Evolutionary conservation across 1,139 yeast genomes (phyloP), one percentile per base, ranked within the genome.

Genomic region (Sugiyamaella grinbergsii): DNA sequence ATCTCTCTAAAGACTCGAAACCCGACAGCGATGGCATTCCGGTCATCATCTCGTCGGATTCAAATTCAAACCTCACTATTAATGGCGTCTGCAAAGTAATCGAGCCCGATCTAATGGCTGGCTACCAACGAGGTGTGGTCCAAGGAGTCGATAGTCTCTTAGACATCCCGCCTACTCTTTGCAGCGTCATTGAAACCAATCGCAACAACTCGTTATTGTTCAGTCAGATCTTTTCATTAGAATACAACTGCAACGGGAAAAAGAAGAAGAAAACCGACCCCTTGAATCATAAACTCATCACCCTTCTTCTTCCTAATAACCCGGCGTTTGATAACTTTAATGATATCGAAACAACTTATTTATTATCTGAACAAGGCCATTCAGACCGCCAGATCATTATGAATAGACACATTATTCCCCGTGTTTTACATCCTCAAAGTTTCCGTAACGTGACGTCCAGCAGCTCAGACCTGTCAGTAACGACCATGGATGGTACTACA

Each of bases 61-160:
- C 36, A 4, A 26, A 5, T 20, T 11, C 42, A 3, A 19, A n/a
- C 13, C 33, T 42, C 13, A 28, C 34, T 8, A 32, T 53, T 32
- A 57, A 57, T 42, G 54, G 54, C 39, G 69, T 72, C 19, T 65
- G 75, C 0, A 73, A 77, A 0, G 76, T 89, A 2, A 78, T 86
- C 2, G 89, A 84, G 29, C 66, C 76, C 0, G 89, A 89, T 63
- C 66, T 84, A 42, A 70, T 71, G 52, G 93, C 96, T 1, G 78
- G 79, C 38, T 80, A 83, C 48, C 87, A 83, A 58, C 74, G 82
- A 57, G 85, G 95, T 0, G 80, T 80, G 23, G 81, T 91, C 5
- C 95, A 88, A 55, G 93, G 89, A 0, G 73, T 88, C 2, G 84
- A 83, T 54, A 62, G 70, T 6, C 62, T 83, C 5, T 61, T 86